These are phyloP conservation scores for Xanthoconium purpureum DNA, from an alignment of 768 basidiomycete genomes.

Conservation along the genomic window DNA sequence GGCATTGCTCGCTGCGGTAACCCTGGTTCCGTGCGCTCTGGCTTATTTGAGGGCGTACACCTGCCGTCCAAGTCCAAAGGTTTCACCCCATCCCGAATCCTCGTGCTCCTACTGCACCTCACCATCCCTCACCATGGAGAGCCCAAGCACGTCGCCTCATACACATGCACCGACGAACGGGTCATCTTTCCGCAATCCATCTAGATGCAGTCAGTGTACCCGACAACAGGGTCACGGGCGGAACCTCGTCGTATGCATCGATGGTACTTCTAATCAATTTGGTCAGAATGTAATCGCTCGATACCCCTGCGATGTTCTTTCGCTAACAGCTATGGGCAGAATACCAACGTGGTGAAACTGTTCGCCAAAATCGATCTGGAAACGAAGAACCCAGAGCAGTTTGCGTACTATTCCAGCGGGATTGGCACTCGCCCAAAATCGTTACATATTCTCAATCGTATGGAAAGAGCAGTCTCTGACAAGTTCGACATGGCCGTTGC, in stretches of 20 bases:
- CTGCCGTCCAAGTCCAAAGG: background rate
- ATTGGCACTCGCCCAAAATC: slow-evolving; percentile 36
- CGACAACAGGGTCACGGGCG: slow-evolving; percentile 9
- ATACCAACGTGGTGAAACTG: slow-evolving; percentile 39
- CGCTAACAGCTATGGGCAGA: slow-evolving; percentile 25
- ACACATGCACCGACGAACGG: background rate
- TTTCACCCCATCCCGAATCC: no score
- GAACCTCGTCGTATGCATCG: slow-evolving; percentile 26
- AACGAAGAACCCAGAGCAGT: slow-evolving; percentile 19
- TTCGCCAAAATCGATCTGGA: slow-evolving; percentile 29
- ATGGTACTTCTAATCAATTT: slow-evolving; percentile 24
- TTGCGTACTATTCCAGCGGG: slow-evolving; percentile 36
- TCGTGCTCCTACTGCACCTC: background rate
- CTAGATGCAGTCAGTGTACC: slow-evolving; percentile 15
- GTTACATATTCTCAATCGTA: slow-evolving; percentile 20
- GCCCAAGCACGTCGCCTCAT: background rate
- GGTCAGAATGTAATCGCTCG: slow-evolving; percentile 15
- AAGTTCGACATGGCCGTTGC: slow-evolving; percentile 38
- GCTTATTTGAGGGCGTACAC: slow-evolving; percentile 4
- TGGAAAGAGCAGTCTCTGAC: slow-evolving; percentile 19
- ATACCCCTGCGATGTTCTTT: background rate
- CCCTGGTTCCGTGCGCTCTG: background rate
- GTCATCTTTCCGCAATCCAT: background rate
- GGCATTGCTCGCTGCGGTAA: background rate
- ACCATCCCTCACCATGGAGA: background rate